A percentile compares a stretch with the other conserved stretches of the same genome.
Evolutionary conservation across 2,329 filamentous ascomycete species (phyloP).

Genomic region (Apiospora kogelbergensis): DNA sequence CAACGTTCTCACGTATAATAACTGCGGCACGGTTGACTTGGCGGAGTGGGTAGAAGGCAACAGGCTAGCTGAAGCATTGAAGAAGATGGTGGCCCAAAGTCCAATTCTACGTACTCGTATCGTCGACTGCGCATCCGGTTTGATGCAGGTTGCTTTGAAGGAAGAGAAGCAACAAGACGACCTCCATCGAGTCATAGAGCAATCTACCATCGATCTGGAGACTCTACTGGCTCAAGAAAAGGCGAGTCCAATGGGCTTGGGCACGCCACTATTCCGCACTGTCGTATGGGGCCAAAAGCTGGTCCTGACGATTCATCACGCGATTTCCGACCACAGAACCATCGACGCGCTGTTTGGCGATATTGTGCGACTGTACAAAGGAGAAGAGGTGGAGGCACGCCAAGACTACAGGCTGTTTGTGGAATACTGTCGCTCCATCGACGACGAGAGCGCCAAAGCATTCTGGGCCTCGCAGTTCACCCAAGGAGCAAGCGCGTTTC

Average conservation of each 20-base stretch:
- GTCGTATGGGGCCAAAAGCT: conserved; percentile 13
- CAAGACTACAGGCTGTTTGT: conserved; percentile 17
- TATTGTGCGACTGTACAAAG: conserved; percentile 12
- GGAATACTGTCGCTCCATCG: conserved; percentile 12
- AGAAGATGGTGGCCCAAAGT: conserved; percentile 13
- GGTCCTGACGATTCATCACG: conserved; percentile 17
- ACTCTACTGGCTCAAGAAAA: neutral
- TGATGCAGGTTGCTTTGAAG: conserved; percentile 15
- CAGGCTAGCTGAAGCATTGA: conserved; percentile 13
- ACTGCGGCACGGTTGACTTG: conserved; percentile 10
- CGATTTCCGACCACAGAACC: conserved; percentile 13
- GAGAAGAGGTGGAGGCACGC: neutral
- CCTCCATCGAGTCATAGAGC: neutral
- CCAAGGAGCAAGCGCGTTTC: conserved; percentile 13
- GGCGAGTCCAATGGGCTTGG: neutral
- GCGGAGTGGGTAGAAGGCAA: conserved; percentile 10
- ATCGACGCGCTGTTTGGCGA: conserved; percentile 10
- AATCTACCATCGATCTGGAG: neutral
- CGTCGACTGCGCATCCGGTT: conserved; percentile 13
- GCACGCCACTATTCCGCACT: conserved; percentile 10
- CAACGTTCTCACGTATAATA: neutral
- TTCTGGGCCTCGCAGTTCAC: conserved; percentile 18
- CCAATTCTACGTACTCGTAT: conserved; percentile 17
- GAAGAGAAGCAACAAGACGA: no score
- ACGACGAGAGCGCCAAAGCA: conserved; percentile 14